phyloP scores from a whole-genome alignment of 768 basidiomycete species.

The Termitomyces sp. region DNA sequence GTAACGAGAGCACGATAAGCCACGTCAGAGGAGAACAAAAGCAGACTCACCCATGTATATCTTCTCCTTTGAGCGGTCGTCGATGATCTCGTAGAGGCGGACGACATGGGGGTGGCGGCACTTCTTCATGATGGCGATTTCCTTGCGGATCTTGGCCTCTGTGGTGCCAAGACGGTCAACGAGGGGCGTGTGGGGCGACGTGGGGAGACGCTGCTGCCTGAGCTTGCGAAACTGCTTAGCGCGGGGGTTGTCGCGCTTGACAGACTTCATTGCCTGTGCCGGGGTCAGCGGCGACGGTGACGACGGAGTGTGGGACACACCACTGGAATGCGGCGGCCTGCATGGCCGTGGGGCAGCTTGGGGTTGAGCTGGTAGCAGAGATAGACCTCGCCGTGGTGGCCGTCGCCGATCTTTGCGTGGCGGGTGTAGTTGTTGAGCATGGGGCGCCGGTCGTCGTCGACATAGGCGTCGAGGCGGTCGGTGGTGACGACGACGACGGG shows the following conservation, averaged over 20 bases:
- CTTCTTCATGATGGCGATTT: conserved; percentile 99
- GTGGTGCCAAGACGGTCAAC: conserved; percentile 64
- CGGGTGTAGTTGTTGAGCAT: conserved; percentile 87
- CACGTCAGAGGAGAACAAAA: not conserved
- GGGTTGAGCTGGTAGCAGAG: conserved; percentile 45
- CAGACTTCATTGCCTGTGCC: conserved; percentile 71
- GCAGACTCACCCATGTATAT: conserved; percentile 78
- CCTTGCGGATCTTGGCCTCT: conserved; percentile 82
- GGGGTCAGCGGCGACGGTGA: not conserved
- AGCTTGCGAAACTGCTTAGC: conserved; percentile 37
- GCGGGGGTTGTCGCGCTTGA: conserved; percentile 65
- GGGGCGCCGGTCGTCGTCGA: conserved; percentile 29
- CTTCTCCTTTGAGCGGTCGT: conserved; percentile 81
- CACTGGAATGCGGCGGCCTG: conserved; percentile 38
- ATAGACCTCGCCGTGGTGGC: conserved; percentile 89
- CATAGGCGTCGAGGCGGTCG: conserved; percentile 32
- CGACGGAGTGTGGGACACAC: conserved; percentile 19
- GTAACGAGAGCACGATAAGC: conserved; percentile 24
- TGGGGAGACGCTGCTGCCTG: conserved; percentile 31
- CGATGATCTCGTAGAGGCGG: conserved; percentile 87
- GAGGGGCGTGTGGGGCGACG: conserved; percentile 49
- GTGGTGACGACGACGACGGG: conserved; percentile 48
- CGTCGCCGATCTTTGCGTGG: conserved; percentile 70
- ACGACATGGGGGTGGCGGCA: conserved; percentile 88
- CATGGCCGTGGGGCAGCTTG: conserved; percentile 35